Base-by-base conservation (phyloP, 2,329 filamentous ascomycete species). In the Myrmaecium sp. region DNA sequence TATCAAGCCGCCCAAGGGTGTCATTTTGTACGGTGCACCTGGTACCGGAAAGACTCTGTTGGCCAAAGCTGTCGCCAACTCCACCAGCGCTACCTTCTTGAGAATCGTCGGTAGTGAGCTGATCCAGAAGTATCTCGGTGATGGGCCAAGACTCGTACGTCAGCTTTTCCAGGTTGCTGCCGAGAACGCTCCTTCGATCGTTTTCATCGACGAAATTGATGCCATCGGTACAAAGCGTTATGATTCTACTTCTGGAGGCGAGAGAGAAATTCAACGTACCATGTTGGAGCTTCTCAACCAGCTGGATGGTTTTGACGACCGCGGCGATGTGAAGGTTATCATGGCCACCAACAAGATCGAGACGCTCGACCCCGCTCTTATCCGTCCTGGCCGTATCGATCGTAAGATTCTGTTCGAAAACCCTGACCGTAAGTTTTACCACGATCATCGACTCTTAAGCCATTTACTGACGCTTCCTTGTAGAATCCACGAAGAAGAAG, bases 341-440 rank as follows among this genome's bases (percentile, higher is more conserved):
- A 95, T 98, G 84, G 91, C 89, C 8, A 98, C 89, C 39, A 98
- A 98, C 73, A 98, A 98, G 70, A 98, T 98, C 40, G 91, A 98
- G 41, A 92, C 82, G 4, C 66, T 98, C 15, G 91, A 98, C 47
- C 89, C 89, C 29, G 89, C 89, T 11, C 65, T 98, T 40, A 98
- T 98, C 48, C 77, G 89, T 39, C 89, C 89, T 23, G 89, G 89
- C 36, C 84, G 89, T 66, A 98, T 98, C 53, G 89, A 98, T 55
- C 76, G 89, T 43, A 98, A 98, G 69, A 98, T 98, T 50, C 59
- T 77, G 36, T 77, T 77, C 36, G 72, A 77, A 55, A 76, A 74
- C 43, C 72, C 72, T 14, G 72, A 77, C 41, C 70, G 66, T 71
- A 54, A 55, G 66, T 56, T 21, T 29, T 15, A 1, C 21, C 14